Conservation (phyloP, 2,329 filamentous ascomycete species). For the Acrocalymma vagum region DNA sequence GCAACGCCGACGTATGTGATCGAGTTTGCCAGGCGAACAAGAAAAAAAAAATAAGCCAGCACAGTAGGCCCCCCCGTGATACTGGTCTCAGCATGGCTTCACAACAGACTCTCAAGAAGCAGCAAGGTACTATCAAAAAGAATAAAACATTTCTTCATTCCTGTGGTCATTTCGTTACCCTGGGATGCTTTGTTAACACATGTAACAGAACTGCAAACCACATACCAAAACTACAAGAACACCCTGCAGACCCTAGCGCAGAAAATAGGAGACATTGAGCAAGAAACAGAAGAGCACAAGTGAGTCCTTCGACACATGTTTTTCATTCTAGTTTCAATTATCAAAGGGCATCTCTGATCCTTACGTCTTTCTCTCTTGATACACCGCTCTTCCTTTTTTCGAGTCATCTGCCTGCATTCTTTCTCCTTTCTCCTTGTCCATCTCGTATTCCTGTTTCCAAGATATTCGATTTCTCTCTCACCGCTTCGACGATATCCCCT, state of each 20-base stretch:
- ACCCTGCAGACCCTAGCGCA: constrained; percentile 89
- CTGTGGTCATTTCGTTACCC: constrained; percentile 17
- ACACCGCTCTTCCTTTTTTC: constrained; percentile 28
- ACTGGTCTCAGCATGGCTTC: constrained; percentile 53
- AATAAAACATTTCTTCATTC: not conserved
- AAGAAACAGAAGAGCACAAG: constrained; percentile 98
- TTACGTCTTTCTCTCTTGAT: constrained; percentile 15
- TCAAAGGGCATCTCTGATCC: constrained; percentile 4
- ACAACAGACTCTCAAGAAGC: constrained; percentile 70
- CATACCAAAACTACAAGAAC: constrained; percentile 80
- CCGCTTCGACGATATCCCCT: too few relatives aligned
- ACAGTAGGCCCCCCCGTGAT: not conserved
- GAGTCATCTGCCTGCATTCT: constrained; percentile 19
- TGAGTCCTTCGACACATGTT: constrained; percentile 60
- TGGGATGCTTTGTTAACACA: constrained; percentile 11
- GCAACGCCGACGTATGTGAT: constrained; percentile 14
- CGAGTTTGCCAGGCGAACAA: not conserved
- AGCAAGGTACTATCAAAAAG: constrained; percentile 66
- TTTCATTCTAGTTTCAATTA: constrained; percentile 15
- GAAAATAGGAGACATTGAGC: constrained; percentile 97
- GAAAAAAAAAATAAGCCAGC: not conserved
- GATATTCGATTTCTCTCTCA: constrained; percentile 23
- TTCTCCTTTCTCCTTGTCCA: constrained; percentile 7
- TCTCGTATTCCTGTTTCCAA: constrained; percentile 4
- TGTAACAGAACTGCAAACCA: constrained; percentile 79